Conservation (phyloP, 1,284 basidiomycete genomes). For the Chondrostereum purpureum region DNA sequence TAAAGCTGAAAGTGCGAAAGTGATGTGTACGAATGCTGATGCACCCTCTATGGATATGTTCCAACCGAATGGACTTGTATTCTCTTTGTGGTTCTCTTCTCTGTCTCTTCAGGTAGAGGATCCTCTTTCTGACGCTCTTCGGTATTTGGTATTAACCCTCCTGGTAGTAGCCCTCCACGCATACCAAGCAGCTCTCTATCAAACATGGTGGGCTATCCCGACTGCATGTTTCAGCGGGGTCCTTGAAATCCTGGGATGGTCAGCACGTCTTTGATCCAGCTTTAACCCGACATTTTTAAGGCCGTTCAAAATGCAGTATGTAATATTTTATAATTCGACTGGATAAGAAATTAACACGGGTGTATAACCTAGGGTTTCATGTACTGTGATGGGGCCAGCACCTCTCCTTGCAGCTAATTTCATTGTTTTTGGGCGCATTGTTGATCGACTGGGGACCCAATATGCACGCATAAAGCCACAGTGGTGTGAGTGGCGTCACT, state of each 20-base stretch:
- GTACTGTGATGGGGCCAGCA: slow-evolving; percentile 39
- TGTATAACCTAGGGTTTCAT: slow-evolving; percentile 25
- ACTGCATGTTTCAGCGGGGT: slow-evolving; percentile 6
- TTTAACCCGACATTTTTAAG: background rate
- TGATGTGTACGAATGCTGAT: no score
- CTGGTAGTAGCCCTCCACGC: no score
- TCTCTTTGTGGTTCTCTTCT: no score
- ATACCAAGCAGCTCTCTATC: background rate
- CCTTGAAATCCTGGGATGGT: slow-evolving; percentile 9
- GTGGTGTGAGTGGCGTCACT: slow-evolving; percentile 27
- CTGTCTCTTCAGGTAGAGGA: no score
- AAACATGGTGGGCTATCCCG: background rate
- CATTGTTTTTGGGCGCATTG: slow-evolving; percentile 42
- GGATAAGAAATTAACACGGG: no score
- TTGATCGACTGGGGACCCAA: slow-evolving; percentile 31
- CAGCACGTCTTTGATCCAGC: slow-evolving; percentile 9
- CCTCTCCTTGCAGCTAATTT: slow-evolving; percentile 48
- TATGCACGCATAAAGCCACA: slow-evolving; percentile 39
- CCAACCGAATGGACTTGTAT: no score
- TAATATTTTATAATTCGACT: background rate
- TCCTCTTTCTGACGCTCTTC: no score
- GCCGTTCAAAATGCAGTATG: slow-evolving; percentile 3
- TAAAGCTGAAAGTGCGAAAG: no score
- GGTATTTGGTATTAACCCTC: no score
- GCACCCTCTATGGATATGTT: no score